Base-by-base conservation (phyloP, 352 stramenopile species). In the Globisporangium acanthophoron region DNA sequence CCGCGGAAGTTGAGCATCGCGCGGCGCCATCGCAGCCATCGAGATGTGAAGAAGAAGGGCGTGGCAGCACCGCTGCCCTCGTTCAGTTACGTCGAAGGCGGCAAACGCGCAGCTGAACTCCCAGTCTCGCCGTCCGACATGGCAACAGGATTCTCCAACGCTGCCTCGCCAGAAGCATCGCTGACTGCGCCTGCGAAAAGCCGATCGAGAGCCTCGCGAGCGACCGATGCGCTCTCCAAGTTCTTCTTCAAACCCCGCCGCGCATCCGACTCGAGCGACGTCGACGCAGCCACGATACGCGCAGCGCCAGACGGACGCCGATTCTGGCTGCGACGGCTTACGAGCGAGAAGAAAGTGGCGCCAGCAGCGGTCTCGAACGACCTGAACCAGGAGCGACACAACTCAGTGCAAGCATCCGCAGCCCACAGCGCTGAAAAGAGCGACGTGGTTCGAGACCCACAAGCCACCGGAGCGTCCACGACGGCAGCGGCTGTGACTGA, bases 261-360 rank as follows among this genome's bases (percentile, higher is more conserved):
- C 1, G 54, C 47, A 9, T 52, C 50, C 11, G 43, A 55, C 47
- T 21, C 15, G 31, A 46, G 16, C 11, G 41, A 37, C 18, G 51
- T 3, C 15, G 11, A 21, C 16, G 18, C 40, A 8, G 35, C 47
- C 44, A 55, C 18, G 29, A 20, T 27, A 3, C 54, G 21, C 2
- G 33, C 55, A 33, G 47, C 46, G 16, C 49, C 55, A 0, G 56
- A 56, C 5, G 56, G 56, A 13, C 47, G 47, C 18, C 56, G 56
- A 1, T 61, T 61, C 56, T 61, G 56, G 56, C 47, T 39, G 13
- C 47, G 56, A 27, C 27, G 56, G 18, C 37, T 61, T 37, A 35
- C 37, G 29, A 61, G 37, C n/a, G 46, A 61, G 56, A 61, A 56
- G 56, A 61, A 56, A 41, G 35, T 61, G 0, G 6, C 44, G 20